phyloP scores from a whole-genome alignment of 371 early-diverging fungal genomes.

The Chytridium lagenaria region DNA sequence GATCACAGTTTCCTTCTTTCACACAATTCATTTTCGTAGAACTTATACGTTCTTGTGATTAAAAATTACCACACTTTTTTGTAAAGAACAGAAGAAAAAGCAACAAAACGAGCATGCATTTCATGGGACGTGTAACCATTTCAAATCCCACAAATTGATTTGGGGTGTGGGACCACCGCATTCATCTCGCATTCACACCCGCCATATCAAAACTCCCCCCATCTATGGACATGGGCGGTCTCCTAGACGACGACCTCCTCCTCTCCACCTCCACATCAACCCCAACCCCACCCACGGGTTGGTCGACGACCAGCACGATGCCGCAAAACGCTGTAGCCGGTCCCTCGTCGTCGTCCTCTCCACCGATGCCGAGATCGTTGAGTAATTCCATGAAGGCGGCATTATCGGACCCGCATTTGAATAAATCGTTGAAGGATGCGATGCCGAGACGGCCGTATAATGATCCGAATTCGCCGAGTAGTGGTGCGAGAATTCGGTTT shows the following conservation, averaged over 20 bases:
- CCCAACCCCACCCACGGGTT: neutral
- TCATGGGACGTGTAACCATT: too few species aligned
- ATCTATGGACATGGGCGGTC: neutral
- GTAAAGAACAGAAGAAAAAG: too few species aligned
- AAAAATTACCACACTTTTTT: too few species aligned
- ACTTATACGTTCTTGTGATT: too few species aligned
- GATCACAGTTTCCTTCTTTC: too few species aligned
- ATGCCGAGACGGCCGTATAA: constrained; percentile 23
- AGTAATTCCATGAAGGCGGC: constrained; percentile 33
- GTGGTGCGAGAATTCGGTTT: constrained; percentile 27
- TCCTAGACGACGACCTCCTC: neutral
- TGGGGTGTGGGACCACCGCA: too few species aligned
- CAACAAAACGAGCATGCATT: too few species aligned
- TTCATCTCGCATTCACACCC: too few species aligned
- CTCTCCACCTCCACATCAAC: neutral
- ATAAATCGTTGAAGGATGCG: constrained; percentile 30
- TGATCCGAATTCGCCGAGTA: constrained; percentile 25
- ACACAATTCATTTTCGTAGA: too few species aligned
- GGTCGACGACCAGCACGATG: neutral
- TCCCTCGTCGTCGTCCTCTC: neutral
- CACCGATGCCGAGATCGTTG: constrained; percentile 16
- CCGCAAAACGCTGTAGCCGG: neutral
- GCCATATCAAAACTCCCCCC: too few species aligned
- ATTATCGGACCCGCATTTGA: constrained; percentile 32
- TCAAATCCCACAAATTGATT: too few species aligned